Conservation (phyloP, 1,284 basidiomycete genomes). For the Trametes sp. region DNA sequence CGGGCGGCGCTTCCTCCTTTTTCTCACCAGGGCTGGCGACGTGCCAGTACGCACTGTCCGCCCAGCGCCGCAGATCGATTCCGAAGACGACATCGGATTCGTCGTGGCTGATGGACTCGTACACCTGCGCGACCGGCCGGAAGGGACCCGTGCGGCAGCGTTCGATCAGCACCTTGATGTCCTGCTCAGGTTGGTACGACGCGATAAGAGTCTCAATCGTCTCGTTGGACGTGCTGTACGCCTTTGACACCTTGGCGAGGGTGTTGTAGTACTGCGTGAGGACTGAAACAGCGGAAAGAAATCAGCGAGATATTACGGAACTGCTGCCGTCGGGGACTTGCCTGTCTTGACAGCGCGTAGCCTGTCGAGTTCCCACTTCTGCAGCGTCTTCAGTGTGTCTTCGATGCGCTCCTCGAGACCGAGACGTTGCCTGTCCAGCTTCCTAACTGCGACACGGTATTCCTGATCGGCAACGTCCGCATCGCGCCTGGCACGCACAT, state of each 20-base stretch:
- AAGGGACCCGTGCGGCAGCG: slow-evolving; percentile 91
- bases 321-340: slow-evolving; percentile 47
- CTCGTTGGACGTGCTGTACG: slow-evolving; percentile 69
- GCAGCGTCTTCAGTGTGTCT: slow-evolving; percentile 79
- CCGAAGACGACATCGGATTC: slow-evolving; percentile 88
- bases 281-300: slow-evolving; percentile 57
- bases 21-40: slow-evolving; percentile 53
- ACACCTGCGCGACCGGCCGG: slow-evolving; percentile 82
- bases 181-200: slow-evolving; percentile 86
- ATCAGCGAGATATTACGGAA: too few species aligned
- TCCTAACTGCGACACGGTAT: slow-evolving; percentile 79
- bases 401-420: slow-evolving; percentile 87
- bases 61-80: slow-evolving; percentile 88
- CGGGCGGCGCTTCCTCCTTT: slow-evolving; percentile 75
- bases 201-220: slow-evolving; percentile 79
- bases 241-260: slow-evolving; percentile 71
- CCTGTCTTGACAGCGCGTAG: slow-evolving; percentile 85
- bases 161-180: slow-evolving; percentile 85
- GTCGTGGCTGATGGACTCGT: slow-evolving; percentile 83
- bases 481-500: slow-evolving; percentile 76
- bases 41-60: slow-evolving; percentile 68
- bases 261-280: slow-evolving; percentile 86
- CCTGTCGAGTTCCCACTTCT: slow-evolving; percentile 87
- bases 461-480: slow-evolving; percentile 80
- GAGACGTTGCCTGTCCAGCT: slow-evolving; percentile 81